These are phyloP conservation scores for Ophiognomonia clavigignenti-juglandacearum DNA, from an alignment of 2,329 filamentous ascomycete species.

Conservation along the genomic window DNA sequence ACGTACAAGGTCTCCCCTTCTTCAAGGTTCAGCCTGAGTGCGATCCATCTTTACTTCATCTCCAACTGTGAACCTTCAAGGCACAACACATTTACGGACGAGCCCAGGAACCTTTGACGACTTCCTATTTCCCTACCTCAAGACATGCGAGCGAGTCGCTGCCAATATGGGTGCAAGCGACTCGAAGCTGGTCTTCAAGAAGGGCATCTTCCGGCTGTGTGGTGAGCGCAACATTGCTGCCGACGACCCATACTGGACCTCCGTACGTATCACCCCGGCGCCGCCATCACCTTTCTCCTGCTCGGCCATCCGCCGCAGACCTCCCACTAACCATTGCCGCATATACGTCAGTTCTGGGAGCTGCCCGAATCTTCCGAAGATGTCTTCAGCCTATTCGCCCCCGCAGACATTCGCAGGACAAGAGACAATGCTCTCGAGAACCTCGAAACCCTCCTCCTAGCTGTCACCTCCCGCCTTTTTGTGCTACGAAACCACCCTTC, in stretches of 20 bases:
- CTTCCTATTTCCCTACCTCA: too few relatives aligned
- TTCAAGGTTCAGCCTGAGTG: too few relatives aligned
- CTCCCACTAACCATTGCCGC: neutral
- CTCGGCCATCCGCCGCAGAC: neutral
- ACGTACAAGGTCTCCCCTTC: too few relatives aligned
- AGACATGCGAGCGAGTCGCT: slow-evolving; percentile 18
- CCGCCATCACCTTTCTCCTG: too few relatives aligned
- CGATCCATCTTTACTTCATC: too few relatives aligned
- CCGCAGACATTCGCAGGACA: slow-evolving; percentile 81
- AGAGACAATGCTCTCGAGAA: slow-evolving; percentile 82
- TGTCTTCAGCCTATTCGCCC: slow-evolving; percentile 92
- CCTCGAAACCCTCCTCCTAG: slow-evolving; percentile 81
- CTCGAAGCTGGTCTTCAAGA: slow-evolving; percentile 98
- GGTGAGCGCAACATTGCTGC: slow-evolving; percentile 83
- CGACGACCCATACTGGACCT: slow-evolving; percentile 89
- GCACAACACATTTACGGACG: too few relatives aligned
- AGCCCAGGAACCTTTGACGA: too few relatives aligned
- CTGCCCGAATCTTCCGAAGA: slow-evolving; percentile 93
- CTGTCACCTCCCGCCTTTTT: slow-evolving; percentile 77
- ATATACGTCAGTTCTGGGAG: slow-evolving; percentile 75
- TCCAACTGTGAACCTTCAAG: too few relatives aligned
- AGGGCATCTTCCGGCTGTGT: slow-evolving; percentile 95
- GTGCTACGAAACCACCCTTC: slow-evolving; percentile 82
- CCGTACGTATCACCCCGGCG: slow-evolving; percentile 51
- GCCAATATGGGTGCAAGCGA: slow-evolving; percentile 88